Base-by-base conservation (phyloP, 805 yeast species). In the Ogataea wickerhamii region DNA sequence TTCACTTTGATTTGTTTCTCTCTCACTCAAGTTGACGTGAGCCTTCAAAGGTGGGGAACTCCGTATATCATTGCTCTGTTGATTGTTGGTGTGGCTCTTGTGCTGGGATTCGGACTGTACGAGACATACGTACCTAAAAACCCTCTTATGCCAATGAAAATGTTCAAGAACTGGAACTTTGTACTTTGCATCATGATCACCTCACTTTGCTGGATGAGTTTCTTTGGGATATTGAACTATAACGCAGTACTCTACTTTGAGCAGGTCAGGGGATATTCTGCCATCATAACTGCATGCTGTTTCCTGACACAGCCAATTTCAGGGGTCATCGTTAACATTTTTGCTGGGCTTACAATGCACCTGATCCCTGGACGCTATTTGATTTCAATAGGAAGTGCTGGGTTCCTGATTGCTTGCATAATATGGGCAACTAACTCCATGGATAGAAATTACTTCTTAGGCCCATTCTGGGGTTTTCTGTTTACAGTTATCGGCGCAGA, bases 61-160 rank as follows among this genome's bases (percentile, higher is more conserved):
- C 67, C 70, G 0, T 71, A 72, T 45, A 71, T 73, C 42, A 57
- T 70, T 39, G 72, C 68, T 4, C 53, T 66, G 4, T 36, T 72
- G n/a, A 52, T 71, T 14, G 56, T 70, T 6, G 73, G 74, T 1
- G 47, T 63, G 5, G 37, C 49, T 1, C 37, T 69, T n/a, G 44
- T 72, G 14, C 50, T 53, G 1, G 51, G 38, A 0, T 63, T 69
- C 32, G 60, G 59, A 3, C 10, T 65, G 6, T 70, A 64, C 45
- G 76, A 73, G 49, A 30, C 47, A 3, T 62, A 62, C 29, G 39
- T 68, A 1, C 69, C 75, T 1, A 30, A 41, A 28, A 48, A 53
- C n/a, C 76, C 78, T n/a, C 49, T 73, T 14, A 67, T 72, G 70
- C 77, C 77, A 8, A 63, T 70, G 64, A 37, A 42, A 25, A 52